phyloP scores from a whole-genome alignment of 202 grass and related monocot genomes.

The Setaria italica region DNA sequence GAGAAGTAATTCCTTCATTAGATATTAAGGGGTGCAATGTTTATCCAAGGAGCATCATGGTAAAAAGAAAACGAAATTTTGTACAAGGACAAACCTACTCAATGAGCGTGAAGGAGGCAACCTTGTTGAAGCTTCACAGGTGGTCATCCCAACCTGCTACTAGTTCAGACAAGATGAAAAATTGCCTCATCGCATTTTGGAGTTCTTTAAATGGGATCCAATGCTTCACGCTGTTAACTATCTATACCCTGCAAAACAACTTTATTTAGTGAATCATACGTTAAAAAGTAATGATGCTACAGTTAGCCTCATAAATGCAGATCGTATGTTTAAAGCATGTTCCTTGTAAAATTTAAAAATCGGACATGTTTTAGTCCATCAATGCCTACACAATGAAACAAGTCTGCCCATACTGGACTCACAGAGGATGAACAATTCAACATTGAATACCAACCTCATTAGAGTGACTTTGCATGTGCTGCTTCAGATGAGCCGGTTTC shows the following conservation, averaged over 20 bases:
- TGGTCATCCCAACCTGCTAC: constrained; percentile 95
- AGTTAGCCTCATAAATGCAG: not conserved
- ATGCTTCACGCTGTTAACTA: constrained; percentile 77
- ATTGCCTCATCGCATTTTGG: constrained; percentile 88
- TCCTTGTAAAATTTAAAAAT: not conserved
- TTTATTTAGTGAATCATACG: constrained; percentile 45
- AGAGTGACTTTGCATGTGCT: constrained; percentile 83
- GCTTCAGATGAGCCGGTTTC: constrained; percentile 93
- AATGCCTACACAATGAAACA: not conserved
- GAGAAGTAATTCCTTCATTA: not conserved
- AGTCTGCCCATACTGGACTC: not conserved
- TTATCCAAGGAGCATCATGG: not conserved
- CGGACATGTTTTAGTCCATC: not conserved
- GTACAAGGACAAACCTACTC: constrained; percentile 51
- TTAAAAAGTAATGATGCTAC: not conserved
- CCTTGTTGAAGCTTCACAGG: constrained; percentile 98
- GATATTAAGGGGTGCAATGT: not conserved
- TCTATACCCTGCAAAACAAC: constrained; percentile 75
- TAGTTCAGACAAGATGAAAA: constrained; percentile 83
- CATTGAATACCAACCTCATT: constrained; percentile 56
- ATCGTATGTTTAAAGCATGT: constrained; percentile 5
- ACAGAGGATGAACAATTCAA: not conserved
- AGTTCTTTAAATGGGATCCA: constrained; percentile 98
- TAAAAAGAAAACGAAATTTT: constrained; percentile 13
- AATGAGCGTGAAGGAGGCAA: constrained; percentile 77